A percentile compares a stretch with the other conserved stretches of the same genome.
Evolutionary conservation across 75 land plant genomes (phyloP).

Genomic region (Azolla pinnata): DNA sequence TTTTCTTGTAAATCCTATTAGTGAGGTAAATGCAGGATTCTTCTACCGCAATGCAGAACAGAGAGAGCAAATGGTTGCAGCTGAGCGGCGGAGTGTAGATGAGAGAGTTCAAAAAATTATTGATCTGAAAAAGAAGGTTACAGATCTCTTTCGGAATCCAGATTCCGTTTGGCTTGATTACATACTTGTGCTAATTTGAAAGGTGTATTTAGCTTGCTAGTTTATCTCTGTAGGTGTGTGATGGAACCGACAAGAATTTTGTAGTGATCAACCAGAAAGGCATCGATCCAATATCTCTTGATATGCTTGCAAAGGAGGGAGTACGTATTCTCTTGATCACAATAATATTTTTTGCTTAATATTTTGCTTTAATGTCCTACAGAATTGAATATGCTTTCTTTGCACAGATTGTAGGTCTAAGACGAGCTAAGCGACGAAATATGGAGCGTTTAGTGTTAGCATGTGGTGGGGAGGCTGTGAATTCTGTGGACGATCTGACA

Average conservation of each 20-base stretch:
- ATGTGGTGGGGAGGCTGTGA: conserved; percentile 97
- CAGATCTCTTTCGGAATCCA: not conserved
- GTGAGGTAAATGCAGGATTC: conserved; percentile 99
- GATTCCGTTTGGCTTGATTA: not conserved
- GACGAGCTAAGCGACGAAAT: conserved; percentile 94
- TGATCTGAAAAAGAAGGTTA: conserved; percentile 80
- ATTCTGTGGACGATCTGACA: conserved; percentile 83
- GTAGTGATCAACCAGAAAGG: conserved; percentile 98
- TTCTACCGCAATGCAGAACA: conserved; percentile 93
- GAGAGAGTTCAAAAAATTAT: conserved; percentile 83
- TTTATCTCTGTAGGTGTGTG: conserved; percentile 76
- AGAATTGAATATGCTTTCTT: not conserved
- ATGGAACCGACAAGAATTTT: conserved; percentile 73
- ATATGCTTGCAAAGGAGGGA: conserved; percentile 87
- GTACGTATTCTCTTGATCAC: conserved; percentile 38
- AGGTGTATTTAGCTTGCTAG: not conserved
- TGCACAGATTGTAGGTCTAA: conserved; percentile 70
- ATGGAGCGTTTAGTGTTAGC: conserved; percentile 96
- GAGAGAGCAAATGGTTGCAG: conserved; percentile 95
- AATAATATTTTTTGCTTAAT: not conserved
- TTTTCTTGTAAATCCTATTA: too few relatives aligned
- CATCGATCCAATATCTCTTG: conserved; percentile 92
- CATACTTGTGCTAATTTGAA: not conserved
- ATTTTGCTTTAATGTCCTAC: not conserved
- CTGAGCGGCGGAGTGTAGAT: conserved; percentile 89